Evolutionary conservation across 371 early-diverging fungal species (phyloP).

Genomic region (Apophysomyces sp.): DNA sequence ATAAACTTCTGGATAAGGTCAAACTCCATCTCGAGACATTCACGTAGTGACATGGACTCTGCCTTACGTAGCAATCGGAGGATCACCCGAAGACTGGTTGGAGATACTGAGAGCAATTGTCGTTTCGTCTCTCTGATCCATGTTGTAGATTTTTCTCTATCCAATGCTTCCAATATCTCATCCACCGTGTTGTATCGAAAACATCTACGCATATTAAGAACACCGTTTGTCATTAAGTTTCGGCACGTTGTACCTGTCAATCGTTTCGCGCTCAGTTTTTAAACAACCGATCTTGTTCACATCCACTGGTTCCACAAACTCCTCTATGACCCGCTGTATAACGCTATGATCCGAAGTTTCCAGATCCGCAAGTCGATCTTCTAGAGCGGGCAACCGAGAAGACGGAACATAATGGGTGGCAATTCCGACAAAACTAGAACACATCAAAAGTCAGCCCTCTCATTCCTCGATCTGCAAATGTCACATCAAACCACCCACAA

Average conservation of each 20-base stretch:
- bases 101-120: conserved; percentile 69
- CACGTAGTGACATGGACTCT: conserved; percentile 60
- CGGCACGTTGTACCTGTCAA: conserved; percentile 59
- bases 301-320: conserved; percentile 60
- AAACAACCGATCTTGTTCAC: conserved; percentile 46
- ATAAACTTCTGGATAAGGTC: conserved; percentile 59
- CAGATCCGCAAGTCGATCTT: conserved; percentile 81
- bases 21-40: conserved; percentile 86
- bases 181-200: conserved; percentile 80
- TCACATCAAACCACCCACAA: conserved; percentile 55
- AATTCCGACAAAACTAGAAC: conserved; percentile 80
- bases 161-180: conserved; percentile 77
- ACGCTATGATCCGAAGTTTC: conserved; percentile 81
- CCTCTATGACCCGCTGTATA: conserved; percentile 88
- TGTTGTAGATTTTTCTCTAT: conserved; percentile 47
- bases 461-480: neutral
- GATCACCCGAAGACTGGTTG: conserved; percentile 87
- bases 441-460: neutral
- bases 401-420: conserved; percentile 96
- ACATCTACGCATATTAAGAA: conserved; percentile 67
- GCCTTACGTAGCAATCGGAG: conserved; percentile 77
- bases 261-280: conserved; percentile 62
- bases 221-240: too few species aligned
- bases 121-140: conserved; percentile 79
- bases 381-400: conserved; percentile 75